phyloP scores from a whole-genome alignment of 2,329 filamentous ascomycete genomes.

The Graphilbum sp. region DNA sequence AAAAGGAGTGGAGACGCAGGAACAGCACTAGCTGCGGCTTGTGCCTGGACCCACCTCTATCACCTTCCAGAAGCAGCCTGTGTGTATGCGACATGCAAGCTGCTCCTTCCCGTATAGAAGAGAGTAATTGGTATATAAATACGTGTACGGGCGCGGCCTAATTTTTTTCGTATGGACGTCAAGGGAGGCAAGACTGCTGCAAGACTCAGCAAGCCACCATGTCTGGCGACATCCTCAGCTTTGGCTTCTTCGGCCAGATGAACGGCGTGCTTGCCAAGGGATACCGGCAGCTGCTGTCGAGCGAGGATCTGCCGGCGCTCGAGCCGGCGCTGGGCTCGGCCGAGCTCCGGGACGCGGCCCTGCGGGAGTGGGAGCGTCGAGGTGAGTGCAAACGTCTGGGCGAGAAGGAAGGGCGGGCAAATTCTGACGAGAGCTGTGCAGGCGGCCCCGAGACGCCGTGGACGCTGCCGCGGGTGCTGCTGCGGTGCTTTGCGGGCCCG shows the following conservation, averaged over 20 bases:
- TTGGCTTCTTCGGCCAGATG: slow-evolving; percentile 18
- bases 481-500: slow-evolving; percentile 13
- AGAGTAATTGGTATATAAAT: no score
- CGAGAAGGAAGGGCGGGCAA: neutral
- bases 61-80: no score
- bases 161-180: no score
- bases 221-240: slow-evolving; percentile 12
- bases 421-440: no score
- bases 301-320: slow-evolving; percentile 13
- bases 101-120: no score
- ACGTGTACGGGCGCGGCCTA: no score
- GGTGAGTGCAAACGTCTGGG: slow-evolving; percentile 9
- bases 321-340: slow-evolving; percentile 11
- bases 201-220: no score
- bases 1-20: no score
- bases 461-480: slow-evolving; percentile 16
- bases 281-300: slow-evolving; percentile 12
- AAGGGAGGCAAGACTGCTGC: no score
- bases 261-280: slow-evolving; percentile 15
- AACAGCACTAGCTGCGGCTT: no score
- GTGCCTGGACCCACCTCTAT: no score
- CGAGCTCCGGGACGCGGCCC: slow-evolving; percentile 10
- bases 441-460: slow-evolving; percentile 10
- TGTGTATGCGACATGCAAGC: no score
- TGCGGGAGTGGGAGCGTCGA: slow-evolving; percentile 14